Percentiles rank a stretch among this genome's conserved stretches.
These are phyloP conservation scores for Bipolaris zeicola DNA, from an alignment of 2,329 filamentous ascomycete species.

Conservation along the genomic window DNA sequence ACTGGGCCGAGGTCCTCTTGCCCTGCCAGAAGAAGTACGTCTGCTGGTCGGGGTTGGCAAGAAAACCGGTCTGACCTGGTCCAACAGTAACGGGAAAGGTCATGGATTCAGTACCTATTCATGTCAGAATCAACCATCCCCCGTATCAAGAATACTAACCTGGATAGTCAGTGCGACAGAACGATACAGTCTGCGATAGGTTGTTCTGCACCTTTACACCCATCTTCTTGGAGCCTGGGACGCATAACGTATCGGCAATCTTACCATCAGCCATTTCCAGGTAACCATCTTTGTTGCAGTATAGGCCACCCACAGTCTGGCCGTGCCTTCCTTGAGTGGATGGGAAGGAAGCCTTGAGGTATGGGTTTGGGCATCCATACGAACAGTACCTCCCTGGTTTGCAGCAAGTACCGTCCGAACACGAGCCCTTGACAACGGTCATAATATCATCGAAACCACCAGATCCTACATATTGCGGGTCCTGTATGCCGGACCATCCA, in stretches of 20 bases:
- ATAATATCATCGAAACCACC: slow-evolving; percentile 61
- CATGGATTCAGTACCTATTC: slow-evolving; percentile 75
- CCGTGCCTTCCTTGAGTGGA: slow-evolving; percentile 74
- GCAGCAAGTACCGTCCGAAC: slow-evolving; percentile 63
- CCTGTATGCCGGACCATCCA: slow-evolving; percentile 83
- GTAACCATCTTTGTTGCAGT: slow-evolving; percentile 78
- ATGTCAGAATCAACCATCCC: slow-evolving; percentile 10
- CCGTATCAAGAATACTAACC: slow-evolving; percentile 55
- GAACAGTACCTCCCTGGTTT: slow-evolving; percentile 74
- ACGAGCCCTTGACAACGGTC: slow-evolving; percentile 68
- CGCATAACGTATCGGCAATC: slow-evolving; percentile 74
- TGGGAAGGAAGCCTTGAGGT: slow-evolving; percentile 93
- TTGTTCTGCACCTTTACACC: slow-evolving; percentile 75
- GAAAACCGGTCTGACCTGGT: slow-evolving; percentile 62
- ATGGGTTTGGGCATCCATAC: slow-evolving; percentile 89
- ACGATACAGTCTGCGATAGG: slow-evolving; percentile 66
- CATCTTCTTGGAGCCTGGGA: slow-evolving; percentile 68
- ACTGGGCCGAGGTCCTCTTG: slow-evolving; percentile 83
- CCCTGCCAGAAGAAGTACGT: slow-evolving; percentile 80
- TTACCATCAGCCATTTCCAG: slow-evolving; percentile 67
- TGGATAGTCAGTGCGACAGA: slow-evolving; percentile 97
- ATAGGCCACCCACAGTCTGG: slow-evolving; percentile 86
- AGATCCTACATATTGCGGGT: slow-evolving; percentile 42
- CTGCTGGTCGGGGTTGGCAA: slow-evolving; percentile 76
- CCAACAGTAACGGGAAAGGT: slow-evolving; percentile 73